Base-by-base conservation (phyloP, 768 basidiomycete genomes). In the Boletus barrowsii region DNA sequence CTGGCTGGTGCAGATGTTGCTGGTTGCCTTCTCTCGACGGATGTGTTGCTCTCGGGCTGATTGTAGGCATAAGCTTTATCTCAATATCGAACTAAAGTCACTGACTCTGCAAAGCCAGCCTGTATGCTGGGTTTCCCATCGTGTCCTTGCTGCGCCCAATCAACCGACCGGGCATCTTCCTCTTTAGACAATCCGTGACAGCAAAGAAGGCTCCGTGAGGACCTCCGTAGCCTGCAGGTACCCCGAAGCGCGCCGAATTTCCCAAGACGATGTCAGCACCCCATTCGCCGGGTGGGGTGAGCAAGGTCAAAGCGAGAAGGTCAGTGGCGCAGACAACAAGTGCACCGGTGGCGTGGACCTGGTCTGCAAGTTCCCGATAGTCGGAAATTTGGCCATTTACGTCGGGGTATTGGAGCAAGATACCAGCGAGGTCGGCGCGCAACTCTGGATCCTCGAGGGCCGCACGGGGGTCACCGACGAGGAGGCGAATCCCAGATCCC, bases 171-270 rank as follows among this genome's bases (percentile, higher is more conserved):
- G 97, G 97, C 93, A 98, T 97, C 76, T 95, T 96, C 59, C 96
- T 79, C 80, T 98, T 99, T 51, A 98, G 75, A 57, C 80, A 83
- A 53, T 98, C 93, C 18, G 85, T 90, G 60, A 91, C 90, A 3
- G 97, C 91, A 68, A 99, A 98, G 80, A 98, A 99, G 0, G 92
- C 97, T 18, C 88, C 96, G 67, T 99, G 96, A 18, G 96, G 96
- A 15, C 96, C 96, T 50, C 96, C 96, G 69, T 93, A 97, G n/a
- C 96, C 96, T 42, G 87, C 82, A 18, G 96, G 95, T 15, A 99
- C 96, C 66, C 97, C 97, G 64, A 99, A 99, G 17, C 97, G 84
- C 30, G 90, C 96, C 15, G 93, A 93, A 69, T 96, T 98, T 37
- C 97, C 97, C 42, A 96, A 76, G 9, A 92, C 95, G 59, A 98